Percentiles rank a stretch among this genome's conserved stretches.
Conservation (phyloP, 495 filamentous ascomycete genomes). For the Hyaloscypha finlandica region DNA sequence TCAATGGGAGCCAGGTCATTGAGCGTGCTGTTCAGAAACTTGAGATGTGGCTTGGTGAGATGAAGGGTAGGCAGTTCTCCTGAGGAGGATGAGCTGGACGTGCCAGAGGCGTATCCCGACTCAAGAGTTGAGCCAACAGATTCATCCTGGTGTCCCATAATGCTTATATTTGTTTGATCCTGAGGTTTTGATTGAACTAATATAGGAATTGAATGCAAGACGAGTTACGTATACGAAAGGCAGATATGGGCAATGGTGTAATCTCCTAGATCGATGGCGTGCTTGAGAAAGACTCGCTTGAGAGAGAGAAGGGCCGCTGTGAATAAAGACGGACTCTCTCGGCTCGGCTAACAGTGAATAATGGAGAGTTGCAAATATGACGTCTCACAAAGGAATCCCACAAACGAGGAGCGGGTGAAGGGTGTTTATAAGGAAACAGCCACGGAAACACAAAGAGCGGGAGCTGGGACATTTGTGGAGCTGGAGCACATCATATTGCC, state of each 20-base stretch:
- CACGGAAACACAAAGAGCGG: not conserved
- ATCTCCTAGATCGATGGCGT: constrained; percentile 16
- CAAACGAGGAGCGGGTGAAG: not conserved
- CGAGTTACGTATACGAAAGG: constrained; percentile 11
- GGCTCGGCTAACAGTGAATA: not conserved
- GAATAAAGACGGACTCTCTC: not conserved
- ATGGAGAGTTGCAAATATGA: constrained; percentile 10
- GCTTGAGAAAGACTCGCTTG: not conserved
- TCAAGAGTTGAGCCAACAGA: constrained; percentile 46
- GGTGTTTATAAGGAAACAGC: constrained; percentile 8
- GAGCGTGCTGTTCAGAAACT: constrained; percentile 85
- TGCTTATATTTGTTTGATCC: not conserved
- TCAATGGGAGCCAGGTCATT: constrained; percentile 76
- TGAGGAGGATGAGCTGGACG: constrained; percentile 64
- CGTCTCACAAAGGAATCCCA: constrained; percentile 8
- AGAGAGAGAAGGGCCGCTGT: not conserved
- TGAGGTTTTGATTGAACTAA: not conserved
- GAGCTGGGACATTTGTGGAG: constrained; percentile 9
- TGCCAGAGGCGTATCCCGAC: constrained; percentile 86
- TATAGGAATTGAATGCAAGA: not conserved
- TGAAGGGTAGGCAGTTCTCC: constrained; percentile 68
- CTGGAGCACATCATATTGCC: constrained; percentile 16
- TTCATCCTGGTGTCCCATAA: constrained; percentile 26
- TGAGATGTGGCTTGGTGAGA: constrained; percentile 87
- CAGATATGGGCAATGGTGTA: constrained; percentile 14